Percentiles rank a stretch among this genome's conserved stretches.
phyloP scores from a whole-genome alignment of 1,139 yeast species.

The Yamadazyma taylorii region DNA sequence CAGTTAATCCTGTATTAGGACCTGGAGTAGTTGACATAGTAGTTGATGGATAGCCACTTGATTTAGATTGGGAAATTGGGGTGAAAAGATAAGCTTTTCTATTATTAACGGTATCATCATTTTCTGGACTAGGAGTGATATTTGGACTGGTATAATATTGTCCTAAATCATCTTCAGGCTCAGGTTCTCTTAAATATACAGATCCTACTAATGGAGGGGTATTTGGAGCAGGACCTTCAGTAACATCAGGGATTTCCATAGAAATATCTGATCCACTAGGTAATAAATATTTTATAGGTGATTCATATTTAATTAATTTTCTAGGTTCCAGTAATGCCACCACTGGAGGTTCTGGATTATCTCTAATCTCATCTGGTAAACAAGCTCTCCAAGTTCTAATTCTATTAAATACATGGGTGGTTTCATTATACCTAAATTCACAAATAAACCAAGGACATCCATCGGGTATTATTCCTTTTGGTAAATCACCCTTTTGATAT shows the following conservation, averaged over 20 bases:
- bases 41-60: conserved; percentile 10
- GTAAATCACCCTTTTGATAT: conserved; percentile 93
- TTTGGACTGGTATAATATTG: conserved; percentile 59
- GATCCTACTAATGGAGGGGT: conserved; percentile 95
- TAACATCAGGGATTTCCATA: conserved; percentile 82
- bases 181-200: conserved; percentile 74
- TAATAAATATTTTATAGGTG: conserved; percentile 78
- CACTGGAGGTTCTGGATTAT: conserved; percentile 79
- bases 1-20: conserved; percentile 8
- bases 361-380: conserved; percentile 93
- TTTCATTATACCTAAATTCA: conserved; percentile 91
- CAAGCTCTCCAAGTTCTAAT: conserved; percentile 99
- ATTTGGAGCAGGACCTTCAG: conserved; percentile 65
- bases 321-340: conserved; percentile 53
- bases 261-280: conserved; percentile 70
- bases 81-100: conserved; percentile 46
- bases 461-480: conserved; percentile 56
- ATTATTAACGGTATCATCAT: conserved; percentile 49
- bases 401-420: conserved; percentile 85
- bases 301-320: conserved; percentile 69
- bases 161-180: conserved; percentile 76
- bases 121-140: conserved; percentile 55
- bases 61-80: conserved; percentile 48
- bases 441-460: conserved; percentile 90
- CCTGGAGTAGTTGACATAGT: conserved; percentile 5